Conservation (phyloP, 2,329 filamentous ascomycete genomes). For the Pestalotiopsis sp. region DNA sequence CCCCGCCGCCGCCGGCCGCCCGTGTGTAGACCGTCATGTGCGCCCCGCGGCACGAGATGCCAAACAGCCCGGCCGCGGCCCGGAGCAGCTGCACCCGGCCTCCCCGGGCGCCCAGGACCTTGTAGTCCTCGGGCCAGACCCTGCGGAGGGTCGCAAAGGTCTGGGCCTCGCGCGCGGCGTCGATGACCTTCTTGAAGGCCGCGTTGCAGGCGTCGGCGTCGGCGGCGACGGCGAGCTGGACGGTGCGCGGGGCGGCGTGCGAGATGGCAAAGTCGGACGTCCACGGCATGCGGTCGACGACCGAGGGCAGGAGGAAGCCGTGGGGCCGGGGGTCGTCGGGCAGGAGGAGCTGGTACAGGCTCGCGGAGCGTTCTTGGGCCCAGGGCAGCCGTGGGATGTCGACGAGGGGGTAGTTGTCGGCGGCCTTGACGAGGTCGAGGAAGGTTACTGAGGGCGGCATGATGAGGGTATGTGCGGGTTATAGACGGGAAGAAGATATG, state of each 20-base stretch:
- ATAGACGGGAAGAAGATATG: background rate
- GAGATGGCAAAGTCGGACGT: conserved; percentile 36
- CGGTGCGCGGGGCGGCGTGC: conserved; percentile 28
- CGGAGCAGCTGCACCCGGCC: conserved; percentile 49
- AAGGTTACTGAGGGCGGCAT: conserved; percentile 25
- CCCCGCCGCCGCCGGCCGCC: conserved; percentile 31
- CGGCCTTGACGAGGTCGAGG: conserved; percentile 41
- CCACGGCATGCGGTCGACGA: conserved; percentile 47
- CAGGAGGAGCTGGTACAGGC: conserved; percentile 48
- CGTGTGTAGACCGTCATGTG: conserved; percentile 64
- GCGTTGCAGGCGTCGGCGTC: conserved; percentile 24
- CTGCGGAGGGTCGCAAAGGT: conserved; percentile 26
- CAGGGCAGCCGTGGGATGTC: conserved; percentile 31
- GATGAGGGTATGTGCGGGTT: conserved; percentile 1
- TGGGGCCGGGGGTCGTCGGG: conserved; percentile 48
- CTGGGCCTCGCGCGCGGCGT: conserved; percentile 22
- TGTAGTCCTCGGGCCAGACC: conserved; percentile 32
- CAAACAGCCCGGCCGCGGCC: conserved; percentile 60
- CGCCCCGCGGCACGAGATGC: conserved; percentile 62
- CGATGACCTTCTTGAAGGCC: conserved; percentile 29
- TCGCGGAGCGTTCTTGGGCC: conserved; percentile 11
- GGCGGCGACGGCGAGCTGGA: conserved; percentile 30
- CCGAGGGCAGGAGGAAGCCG: conserved; percentile 50
- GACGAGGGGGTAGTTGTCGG: conserved; percentile 50
- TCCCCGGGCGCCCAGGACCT: conserved; percentile 25